Conservation (phyloP, 208 protist species). For the Phytomonas francai region DNA sequence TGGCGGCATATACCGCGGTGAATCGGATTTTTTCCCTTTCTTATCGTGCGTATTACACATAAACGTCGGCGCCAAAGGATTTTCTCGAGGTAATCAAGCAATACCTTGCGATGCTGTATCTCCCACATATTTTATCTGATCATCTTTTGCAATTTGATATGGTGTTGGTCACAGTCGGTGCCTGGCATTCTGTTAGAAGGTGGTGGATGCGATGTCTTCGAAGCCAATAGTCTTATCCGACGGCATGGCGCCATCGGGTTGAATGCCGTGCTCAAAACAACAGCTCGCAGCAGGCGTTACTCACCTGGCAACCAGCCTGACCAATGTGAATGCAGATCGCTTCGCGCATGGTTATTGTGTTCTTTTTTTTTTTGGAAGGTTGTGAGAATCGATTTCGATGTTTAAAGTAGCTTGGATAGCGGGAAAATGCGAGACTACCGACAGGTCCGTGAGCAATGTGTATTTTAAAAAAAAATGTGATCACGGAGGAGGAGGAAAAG, state of each 20-base stretch:
- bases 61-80: no score
- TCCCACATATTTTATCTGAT: no score
- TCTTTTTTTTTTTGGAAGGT: background rate
- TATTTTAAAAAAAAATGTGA: no score
- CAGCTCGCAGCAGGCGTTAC: slow-evolving; percentile 96
- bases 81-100: no score
- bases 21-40: no score
- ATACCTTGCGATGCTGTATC: no score
- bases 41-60: no score
- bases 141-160: no score
- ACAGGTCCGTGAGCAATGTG: slow-evolving; percentile 1
- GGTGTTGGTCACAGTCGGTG: no score
- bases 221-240: slow-evolving; percentile 82
- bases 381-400: background rate
- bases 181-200: no score
- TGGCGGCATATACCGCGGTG: no score
- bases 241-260: slow-evolving; percentile 82
- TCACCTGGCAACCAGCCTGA: slow-evolving; percentile 95
- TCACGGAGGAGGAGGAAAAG: slow-evolving; percentile 5
- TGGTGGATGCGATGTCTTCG: slow-evolving; percentile 91
- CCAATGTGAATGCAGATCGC: slow-evolving; percentile 94
- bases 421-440: background rate
- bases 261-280: slow-evolving; percentile 91
- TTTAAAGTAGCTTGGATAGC: background rate
- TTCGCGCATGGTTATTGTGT: slow-evolving; percentile 76